Conservation (phyloP, 192 early-diverging fungal genomes). For the Backusella psychrophila region DNA sequence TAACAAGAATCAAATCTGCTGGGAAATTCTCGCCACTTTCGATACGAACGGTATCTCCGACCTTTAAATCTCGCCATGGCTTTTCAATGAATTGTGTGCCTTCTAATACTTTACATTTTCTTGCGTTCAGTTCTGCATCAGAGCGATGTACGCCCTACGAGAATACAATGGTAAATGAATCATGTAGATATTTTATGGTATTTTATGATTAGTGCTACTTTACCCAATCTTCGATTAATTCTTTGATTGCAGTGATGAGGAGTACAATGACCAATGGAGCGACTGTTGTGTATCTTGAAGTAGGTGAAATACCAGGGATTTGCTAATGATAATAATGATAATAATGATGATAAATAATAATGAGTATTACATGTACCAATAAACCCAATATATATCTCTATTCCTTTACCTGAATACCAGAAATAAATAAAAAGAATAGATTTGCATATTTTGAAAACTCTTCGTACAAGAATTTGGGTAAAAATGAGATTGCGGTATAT, state of each 20-base stretch:
- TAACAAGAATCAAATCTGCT: conserved; percentile 88
- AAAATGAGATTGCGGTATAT: conserved; percentile 88
- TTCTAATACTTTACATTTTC: conserved; percentile 56
- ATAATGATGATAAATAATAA: too few species aligned
- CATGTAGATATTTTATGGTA: not conserved
- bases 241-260: conserved; percentile 88
- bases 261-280: conserved; percentile 85
- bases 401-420: conserved; percentile 80
- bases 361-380: too few species aligned
- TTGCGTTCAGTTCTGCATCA: conserved; percentile 72
- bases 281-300: conserved; percentile 84
- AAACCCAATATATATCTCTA: not conserved
- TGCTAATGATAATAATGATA: conserved; percentile 60
- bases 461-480: conserved; percentile 94
- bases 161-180: too few species aligned
- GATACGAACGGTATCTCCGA: conserved; percentile 91
- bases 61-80: conserved; percentile 77
- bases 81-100: conserved; percentile 71
- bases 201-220: not conserved
- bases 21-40: conserved; percentile 89
- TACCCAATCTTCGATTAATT: conserved; percentile 88
- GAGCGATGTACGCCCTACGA: conserved; percentile 52
- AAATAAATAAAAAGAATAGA: conserved; percentile 97
- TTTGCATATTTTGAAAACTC: conserved; percentile 99
- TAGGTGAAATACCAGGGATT: conserved; percentile 93